Evolutionary conservation across 768 basidiomycete genomes (phyloP).

Genomic region (Thelephora ganbajun): DNA sequence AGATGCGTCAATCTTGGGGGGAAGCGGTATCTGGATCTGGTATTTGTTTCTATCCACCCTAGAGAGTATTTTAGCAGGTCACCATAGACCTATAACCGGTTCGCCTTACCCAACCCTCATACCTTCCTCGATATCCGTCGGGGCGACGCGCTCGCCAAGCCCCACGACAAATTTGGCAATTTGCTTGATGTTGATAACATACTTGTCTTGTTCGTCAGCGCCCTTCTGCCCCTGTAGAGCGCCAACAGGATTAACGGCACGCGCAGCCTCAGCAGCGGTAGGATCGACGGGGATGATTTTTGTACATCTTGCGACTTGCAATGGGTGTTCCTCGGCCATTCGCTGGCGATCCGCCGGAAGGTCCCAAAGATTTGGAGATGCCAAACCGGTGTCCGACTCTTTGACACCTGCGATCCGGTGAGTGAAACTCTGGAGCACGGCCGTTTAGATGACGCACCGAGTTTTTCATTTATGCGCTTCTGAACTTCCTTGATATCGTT

Average conservation of each 20-base stretch:
- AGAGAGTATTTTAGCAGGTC: slow-evolving; percentile 2
- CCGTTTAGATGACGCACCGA: slow-evolving; percentile 32
- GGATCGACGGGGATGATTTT: slow-evolving; percentile 88
- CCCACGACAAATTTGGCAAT: slow-evolving; percentile 99
- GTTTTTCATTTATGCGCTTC: slow-evolving; percentile 94
- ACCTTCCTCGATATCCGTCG: slow-evolving; percentile 99
- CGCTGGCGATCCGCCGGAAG: slow-evolving; percentile 83
- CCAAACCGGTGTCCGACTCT: slow-evolving; percentile 96
- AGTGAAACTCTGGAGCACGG: neutral
- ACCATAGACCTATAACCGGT: neutral
- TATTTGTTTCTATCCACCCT: slow-evolving; percentile 96
- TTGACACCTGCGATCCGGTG: slow-evolving; percentile 54
- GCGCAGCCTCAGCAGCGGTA: slow-evolving; percentile 63
- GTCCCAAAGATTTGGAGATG: slow-evolving; percentile 96
- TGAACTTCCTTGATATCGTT: slow-evolving; percentile 90
- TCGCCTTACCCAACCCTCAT: slow-evolving; percentile 92
- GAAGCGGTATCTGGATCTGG: slow-evolving; percentile 96
- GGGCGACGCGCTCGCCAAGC: slow-evolving; percentile 88
- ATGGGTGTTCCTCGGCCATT: slow-evolving; percentile 83
- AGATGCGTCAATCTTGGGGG: slow-evolving; percentile 97
- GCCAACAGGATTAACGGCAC: slow-evolving; percentile 64
- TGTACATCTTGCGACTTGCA: slow-evolving; percentile 96
- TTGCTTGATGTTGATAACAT: slow-evolving; percentile 99
- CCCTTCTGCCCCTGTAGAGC: slow-evolving; percentile 83
- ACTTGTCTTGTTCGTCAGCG: slow-evolving; percentile 98